Evolutionary conservation across 257 asterid species (phyloP).

Genomic region (Thymus quinquecostatus): DNA sequence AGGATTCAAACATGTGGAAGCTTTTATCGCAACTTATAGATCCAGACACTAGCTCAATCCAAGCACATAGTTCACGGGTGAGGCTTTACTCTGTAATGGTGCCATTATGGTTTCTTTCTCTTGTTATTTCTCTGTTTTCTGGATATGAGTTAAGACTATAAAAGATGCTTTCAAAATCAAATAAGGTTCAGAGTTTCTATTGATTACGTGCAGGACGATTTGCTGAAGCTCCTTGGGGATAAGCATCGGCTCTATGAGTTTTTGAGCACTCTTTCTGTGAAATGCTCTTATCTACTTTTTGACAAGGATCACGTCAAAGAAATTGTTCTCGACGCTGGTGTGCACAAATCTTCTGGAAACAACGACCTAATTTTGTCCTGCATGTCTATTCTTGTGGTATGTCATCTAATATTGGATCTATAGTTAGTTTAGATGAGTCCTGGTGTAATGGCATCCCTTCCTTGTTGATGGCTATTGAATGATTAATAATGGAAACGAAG

Average conservation of each 20-base stretch:
- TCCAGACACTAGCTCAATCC: conserved; percentile 61
- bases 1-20: conserved; percentile 82
- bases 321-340: conserved; percentile 73
- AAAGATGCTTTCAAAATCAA: conserved; percentile 21
- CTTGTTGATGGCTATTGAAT: conserved; percentile 15
- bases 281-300: conserved; percentile 89
- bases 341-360: conserved; percentile 75
- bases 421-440: conserved; percentile 22
- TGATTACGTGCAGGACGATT: conserved; percentile 61
- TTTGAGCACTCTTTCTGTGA: conserved; percentile 69
- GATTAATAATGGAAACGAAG: conserved; percentile 22
- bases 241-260: conserved; percentile 84
- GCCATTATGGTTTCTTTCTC: conserved; percentile 20
- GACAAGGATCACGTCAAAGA: conserved; percentile 84
- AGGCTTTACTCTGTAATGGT: conserved; percentile 38
- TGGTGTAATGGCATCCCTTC: conserved; percentile 23
- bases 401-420: conserved; percentile 30
- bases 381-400: conserved; percentile 97
- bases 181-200: conserved; percentile 37
- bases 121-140: conserved; percentile 23
- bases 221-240: conserved; percentile 71
- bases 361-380: conserved; percentile 74
- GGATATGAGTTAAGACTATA: conserved; percentile 5
- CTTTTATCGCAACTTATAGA: conserved; percentile 65
- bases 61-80: conserved; percentile 73